Evolutionary conservation across 2,329 filamentous ascomycete genomes (phyloP).

Genomic region (Aspergillus oerlinghausenensis): DNA sequence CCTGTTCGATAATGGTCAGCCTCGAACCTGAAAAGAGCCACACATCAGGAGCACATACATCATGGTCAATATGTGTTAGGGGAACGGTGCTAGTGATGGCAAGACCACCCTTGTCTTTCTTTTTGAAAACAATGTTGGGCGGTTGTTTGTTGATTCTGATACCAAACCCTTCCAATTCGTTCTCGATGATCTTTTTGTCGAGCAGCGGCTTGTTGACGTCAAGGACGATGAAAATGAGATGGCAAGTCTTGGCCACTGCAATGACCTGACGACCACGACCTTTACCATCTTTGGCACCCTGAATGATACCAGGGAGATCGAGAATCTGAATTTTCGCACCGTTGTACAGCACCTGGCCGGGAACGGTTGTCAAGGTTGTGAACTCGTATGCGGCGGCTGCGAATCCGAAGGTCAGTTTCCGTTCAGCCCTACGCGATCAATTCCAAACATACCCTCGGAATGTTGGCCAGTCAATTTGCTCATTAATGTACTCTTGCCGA

Average conservation of each 20-base stretch:
- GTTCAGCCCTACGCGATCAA: not conserved
- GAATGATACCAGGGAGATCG: constrained; percentile 96
- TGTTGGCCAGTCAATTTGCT: constrained; percentile 90
- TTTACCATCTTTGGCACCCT: constrained; percentile 96
- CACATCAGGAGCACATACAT: constrained; percentile 42
- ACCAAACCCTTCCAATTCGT: constrained; percentile 92
- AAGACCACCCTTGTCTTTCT: constrained; percentile 98
- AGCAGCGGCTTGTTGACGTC: constrained; percentile 98
- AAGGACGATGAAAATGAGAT: constrained; percentile 96
- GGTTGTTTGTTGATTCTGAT: constrained; percentile 97
- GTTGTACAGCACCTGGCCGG: constrained; percentile 93
- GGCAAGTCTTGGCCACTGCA: constrained; percentile 96
- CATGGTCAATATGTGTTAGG: constrained; percentile 84
- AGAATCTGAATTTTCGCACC: constrained; percentile 97
- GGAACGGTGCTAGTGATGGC: constrained; percentile 94
- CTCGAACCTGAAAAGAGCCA: constrained; percentile 10
- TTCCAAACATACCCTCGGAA: constrained; percentile 60
- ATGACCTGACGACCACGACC: constrained; percentile 97
- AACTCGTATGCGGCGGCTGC: constrained; percentile 91
- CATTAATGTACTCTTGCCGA: constrained; percentile 98
- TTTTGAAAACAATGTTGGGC: constrained; percentile 98
- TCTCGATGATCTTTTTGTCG: constrained; percentile 93
- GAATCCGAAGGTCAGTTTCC: constrained; percentile 15
- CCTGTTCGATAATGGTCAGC: constrained; percentile 37
- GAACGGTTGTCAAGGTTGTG: constrained; percentile 94